Evolutionary conservation across 2,329 filamentous ascomycete species (phyloP), one percentile per base, ranked within the genome.

Genomic region (Alternaria novae-zelandiae): DNA sequence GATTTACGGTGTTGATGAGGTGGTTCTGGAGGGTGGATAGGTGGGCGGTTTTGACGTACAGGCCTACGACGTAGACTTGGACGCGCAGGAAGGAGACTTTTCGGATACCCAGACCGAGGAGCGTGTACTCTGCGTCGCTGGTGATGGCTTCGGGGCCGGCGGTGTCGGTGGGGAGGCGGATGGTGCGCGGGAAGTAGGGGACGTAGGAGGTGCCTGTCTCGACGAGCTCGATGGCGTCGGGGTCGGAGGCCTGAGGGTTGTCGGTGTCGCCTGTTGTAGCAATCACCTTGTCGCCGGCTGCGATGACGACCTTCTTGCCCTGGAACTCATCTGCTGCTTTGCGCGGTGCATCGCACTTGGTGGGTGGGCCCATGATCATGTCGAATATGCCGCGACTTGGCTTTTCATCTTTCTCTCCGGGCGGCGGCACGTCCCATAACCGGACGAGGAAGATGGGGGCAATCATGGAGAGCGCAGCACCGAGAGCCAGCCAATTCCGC

Each of bases 11-110:
- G 76, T 90, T 89, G 64, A 96, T 87, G 28, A 98, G 86, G 47
- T 89, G 87, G 69, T 87, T 85, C 80, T 98, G 95, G 44, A 99
- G 85, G n/a, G 86, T 85, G 5, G 90, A 89, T 63, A 99, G 89
- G 74, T 97, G 94, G 41, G 90, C 84, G 0, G 91, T 95, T 25
- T 94, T 92, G 25, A 98, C 86, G 82, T 99, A 99, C 72, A 96
- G 88, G 15, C 95, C 96, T 0, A 97, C 91, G 17, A 98, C 91
- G 82, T 99, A 99, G 57, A 99, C 96, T 78, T 97, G 90, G 47
- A 99, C 93, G 53, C 88, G 84, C 47, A 98, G 83, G 79, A 98
- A 97, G 23, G 92, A 96, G 30, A 99, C 96, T 1, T 91, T 94
- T 59, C 96, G 88, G 66, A 96, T 90, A 17, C 96, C 96, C 6